Evolutionary conservation across 1,284 basidiomycete species (phyloP), one percentile per base, ranked within the genome.

Genomic region (Vanrija sp.): DNA sequence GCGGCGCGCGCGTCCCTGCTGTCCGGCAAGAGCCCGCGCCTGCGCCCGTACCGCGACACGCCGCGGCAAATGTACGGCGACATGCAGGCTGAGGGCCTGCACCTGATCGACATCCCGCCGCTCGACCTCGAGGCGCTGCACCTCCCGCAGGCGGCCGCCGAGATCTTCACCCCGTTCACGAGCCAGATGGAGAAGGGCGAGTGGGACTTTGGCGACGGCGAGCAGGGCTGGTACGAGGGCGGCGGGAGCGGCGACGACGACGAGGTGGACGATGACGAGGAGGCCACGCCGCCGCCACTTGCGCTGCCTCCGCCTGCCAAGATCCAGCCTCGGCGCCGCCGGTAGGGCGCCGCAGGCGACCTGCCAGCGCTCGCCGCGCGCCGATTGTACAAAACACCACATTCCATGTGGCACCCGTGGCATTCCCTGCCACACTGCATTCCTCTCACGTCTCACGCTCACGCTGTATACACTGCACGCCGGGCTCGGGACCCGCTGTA

Each of bases 1-100:
- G 48, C 43, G 43, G 23, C 42, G 38, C 58, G 58, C 25, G 21
- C 23, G 16, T 44, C 54, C n/a, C 38, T 68, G 15, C 57, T 52
- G 46, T 46, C 54, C 26, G 51, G 46, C 28, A 62, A 55, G 51
- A 60, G 55, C 26, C 70, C 68, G 5, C 54, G 63, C 15, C 60
- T 72, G 60, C 51, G 58, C 6, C 58, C 65, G 10, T 45, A 57
- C 10, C 38, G 43, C 40, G 60, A 65, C 34, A 63, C 68, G 55
- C 55, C 69, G 38, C 59, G 66, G 52, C 49, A 40, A 23, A 61
- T 70, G 65, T 52, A 66, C 12, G 65, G 57, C 21, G 68, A 72
- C 51, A 62, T 68, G 62, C 57, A 53, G 21, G 57, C 52, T 12
- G 68, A 67, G 50, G 66, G 68, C 21, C 26, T 55, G 19, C 44